Evolutionary conservation across 495 filamentous ascomycete genomes (phyloP).

Genomic region (Xylaria longipes): DNA sequence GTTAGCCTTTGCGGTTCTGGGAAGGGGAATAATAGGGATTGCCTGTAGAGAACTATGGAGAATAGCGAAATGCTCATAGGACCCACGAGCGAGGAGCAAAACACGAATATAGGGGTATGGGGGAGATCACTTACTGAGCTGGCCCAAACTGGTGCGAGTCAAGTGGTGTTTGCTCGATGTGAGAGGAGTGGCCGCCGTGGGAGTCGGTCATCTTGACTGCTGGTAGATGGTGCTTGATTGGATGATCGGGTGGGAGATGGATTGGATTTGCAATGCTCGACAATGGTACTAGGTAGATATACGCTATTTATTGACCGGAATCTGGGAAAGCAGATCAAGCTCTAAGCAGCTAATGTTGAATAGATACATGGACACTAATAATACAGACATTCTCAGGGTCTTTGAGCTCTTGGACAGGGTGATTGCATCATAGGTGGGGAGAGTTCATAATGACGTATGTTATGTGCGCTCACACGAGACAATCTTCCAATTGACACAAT

Average conservation of each 20-base stretch:
- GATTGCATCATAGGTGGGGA: constrained; percentile 23
- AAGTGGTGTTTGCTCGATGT: constrained; percentile 31
- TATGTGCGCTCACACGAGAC: neutral
- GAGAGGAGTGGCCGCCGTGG: constrained; percentile 28
- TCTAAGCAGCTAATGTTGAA: neutral
- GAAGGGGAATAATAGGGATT: neutral
- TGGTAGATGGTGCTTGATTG: neutral
- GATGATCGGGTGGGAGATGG: neutral
- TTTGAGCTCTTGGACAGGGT: neutral
- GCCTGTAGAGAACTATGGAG: neutral
- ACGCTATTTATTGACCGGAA: neutral
- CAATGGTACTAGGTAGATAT: neutral
- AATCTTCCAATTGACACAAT: neutral
- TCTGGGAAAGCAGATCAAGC: neutral
- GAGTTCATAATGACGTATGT: constrained; percentile 8
- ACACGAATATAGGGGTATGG: neutral
- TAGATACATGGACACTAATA: neutral
- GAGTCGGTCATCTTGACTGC: constrained; percentile 35
- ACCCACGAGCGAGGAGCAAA: neutral
- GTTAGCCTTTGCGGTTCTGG: neutral
- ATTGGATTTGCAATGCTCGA: neutral
- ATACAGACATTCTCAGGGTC: neutral
- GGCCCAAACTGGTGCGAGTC: constrained; percentile 32
- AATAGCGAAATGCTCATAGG: neutral
- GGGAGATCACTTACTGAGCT: constrained; percentile 30